Percentiles rank a stretch among this genome's conserved stretches.
Conservation (phyloP, 2,329 filamentous ascomycete genomes). For the Colletotrichum gigasporum region DNA sequence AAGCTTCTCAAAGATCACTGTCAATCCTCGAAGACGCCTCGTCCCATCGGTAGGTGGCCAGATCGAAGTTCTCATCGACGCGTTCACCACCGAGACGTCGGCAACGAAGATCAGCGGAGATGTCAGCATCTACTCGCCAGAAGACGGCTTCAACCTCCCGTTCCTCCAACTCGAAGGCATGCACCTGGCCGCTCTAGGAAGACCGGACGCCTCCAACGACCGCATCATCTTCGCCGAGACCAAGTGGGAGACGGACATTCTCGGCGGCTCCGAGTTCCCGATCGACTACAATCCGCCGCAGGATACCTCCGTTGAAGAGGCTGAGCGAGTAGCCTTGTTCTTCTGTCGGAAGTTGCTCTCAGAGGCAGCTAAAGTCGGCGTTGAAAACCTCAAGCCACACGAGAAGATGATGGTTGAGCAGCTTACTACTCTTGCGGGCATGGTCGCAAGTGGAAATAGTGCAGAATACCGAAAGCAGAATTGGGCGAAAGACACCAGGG, state of each 20-base stretch:
- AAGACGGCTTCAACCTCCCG: not conserved
- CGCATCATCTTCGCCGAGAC: constrained; percentile 10
- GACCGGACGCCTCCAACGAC: not conserved
- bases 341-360: not conserved
- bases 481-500: constrained; percentile 1
- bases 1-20: constrained; percentile 3
- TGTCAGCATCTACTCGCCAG: constrained; percentile 2
- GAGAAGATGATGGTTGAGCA: not conserved
- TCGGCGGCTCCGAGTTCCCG: not conserved
- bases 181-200: not conserved
- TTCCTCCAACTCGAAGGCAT: constrained; percentile 4
- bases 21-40: not conserved
- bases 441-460: not conserved
- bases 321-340: constrained; percentile 5
- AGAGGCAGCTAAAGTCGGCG: not conserved
- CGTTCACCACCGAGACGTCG: not conserved
- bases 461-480: too few species aligned
- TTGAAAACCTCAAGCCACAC: not conserved
- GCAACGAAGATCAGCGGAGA: not conserved
- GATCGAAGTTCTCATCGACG: not conserved
- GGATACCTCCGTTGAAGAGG: not conserved
- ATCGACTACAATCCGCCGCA: not conserved
- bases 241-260: not conserved
- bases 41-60: not conserved
- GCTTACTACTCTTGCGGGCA: not conserved